phyloP scores from a whole-genome alignment of 768 basidiomycete genomes.

The Lentinus brumalis region DNA sequence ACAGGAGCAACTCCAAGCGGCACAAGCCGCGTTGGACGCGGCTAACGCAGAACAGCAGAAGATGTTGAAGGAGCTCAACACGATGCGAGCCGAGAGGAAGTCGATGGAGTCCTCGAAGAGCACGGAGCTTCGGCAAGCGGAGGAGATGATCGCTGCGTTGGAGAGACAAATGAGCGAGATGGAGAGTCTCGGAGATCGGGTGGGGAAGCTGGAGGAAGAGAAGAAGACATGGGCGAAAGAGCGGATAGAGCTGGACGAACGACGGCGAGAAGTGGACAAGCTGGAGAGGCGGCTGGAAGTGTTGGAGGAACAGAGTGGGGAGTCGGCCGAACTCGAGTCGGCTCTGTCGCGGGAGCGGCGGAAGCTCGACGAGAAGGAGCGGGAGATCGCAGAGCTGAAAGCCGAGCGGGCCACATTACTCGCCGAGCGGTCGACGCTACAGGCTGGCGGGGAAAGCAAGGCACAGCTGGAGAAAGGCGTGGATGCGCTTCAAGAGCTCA shows the following conservation, averaged over 20 bases:
- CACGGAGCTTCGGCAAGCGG: conserved; percentile 66
- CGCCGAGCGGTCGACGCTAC: conserved; percentile 47
- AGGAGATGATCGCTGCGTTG: conserved; percentile 62
- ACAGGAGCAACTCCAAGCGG: conserved; percentile 66
- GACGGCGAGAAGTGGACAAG: conserved; percentile 33
- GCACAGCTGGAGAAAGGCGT: conserved; percentile 51
- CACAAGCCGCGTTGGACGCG: conserved; percentile 56
- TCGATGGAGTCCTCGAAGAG: conserved; percentile 65
- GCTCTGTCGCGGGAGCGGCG: conserved; percentile 39
- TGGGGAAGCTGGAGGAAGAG: conserved; percentile 46
- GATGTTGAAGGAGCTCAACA: conserved; percentile 60
- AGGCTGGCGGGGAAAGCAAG: conserved; percentile 36
- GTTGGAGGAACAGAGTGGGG: conserved; percentile 44
- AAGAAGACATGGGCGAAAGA: conserved; percentile 54
- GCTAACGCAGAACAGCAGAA: conserved; percentile 65
- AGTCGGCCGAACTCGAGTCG: conserved; percentile 43
- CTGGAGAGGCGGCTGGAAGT: conserved; percentile 47
- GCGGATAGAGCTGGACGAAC: conserved; percentile 41
- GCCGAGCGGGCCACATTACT: conserved; percentile 53
- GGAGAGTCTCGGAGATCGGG: conserved; percentile 44
- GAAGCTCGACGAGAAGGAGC: conserved; percentile 32
- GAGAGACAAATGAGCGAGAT: conserved; percentile 56
- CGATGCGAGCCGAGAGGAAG: conserved; percentile 67
- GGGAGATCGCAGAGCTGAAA: conserved; percentile 44
- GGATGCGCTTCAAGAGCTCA: conserved; percentile 49